Evolutionary conservation across 1,139 yeast species (phyloP), one percentile per base, ranked within the genome.

Genomic region (Scheffersomyces stambukii): DNA sequence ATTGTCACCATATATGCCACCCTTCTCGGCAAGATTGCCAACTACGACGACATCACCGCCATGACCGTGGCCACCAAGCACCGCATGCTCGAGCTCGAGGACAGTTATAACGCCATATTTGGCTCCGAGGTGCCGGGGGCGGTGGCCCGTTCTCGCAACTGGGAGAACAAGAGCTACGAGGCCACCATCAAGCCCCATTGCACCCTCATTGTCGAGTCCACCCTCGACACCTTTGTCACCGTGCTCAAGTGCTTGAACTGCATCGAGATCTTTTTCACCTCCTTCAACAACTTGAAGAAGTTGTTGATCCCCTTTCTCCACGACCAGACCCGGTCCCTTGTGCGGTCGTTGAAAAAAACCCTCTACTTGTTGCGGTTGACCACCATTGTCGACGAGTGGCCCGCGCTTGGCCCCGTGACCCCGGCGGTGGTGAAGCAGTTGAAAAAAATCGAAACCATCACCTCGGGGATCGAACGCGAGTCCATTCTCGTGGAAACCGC

Each of bases 21-120:
- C 9, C 48, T 67, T 23, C 45, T 67, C 23, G 45, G 50, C 28
- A 67, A 67, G 39, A 55, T 67, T 15, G 66, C 69, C 14, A 50
- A 62, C 36, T 65, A 64, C 36, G 70, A 64, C 27, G 73, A 67
- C 41, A 46, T 67, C 28, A 60, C 70, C 4, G 16, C 35, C n/a
- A 54, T 65, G 58, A 46, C 69, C 4, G 38, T 42, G 28, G 38
- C 40, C 15, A 50, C 58, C n/a, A 52, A 50, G 33, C 21, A 40
- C 16, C 38, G 45, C 6, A 29, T 64, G 22, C 32, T 49, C 23
- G 43, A 43, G 27, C 40, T 65, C 23, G 74, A 67, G 35, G 48
- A 50, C 10, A 60, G 61, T 32, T 51, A 60, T 33, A 57, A 54
- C 31, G 36, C 34, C 17, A 36, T 62, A 2, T 57, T 64, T 28